Conservation (phyloP, 768 basidiomycete genomes). For the Termitomyces eurrhizus region DNA sequence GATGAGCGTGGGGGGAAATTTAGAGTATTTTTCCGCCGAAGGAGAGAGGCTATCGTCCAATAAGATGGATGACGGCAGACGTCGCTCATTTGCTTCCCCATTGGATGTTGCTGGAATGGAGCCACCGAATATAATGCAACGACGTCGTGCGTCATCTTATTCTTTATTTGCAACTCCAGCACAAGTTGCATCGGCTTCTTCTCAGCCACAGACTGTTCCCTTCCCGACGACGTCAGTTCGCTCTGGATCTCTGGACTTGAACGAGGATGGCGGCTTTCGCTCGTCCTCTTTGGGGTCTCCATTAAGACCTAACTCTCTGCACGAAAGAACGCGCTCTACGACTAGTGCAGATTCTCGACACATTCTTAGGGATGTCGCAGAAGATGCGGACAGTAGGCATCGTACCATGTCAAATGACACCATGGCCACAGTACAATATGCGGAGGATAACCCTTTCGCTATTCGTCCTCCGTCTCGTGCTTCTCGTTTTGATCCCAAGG, state of each 20-base stretch:
- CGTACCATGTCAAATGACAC: slow-evolving; percentile 41
- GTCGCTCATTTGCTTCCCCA: slow-evolving; percentile 56
- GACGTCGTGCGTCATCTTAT: slow-evolving; percentile 50
- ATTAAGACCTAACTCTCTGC: slow-evolving; percentile 20
- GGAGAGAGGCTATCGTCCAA: slow-evolving; percentile 23
- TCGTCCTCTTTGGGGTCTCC: slow-evolving; percentile 10
- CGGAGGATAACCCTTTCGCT: slow-evolving; percentile 64
- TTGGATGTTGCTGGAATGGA: slow-evolving; percentile 50
- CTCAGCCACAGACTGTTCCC: slow-evolving; percentile 45
- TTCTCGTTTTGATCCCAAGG: slow-evolving; percentile 83
- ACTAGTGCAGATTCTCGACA: slow-evolving; percentile 48
- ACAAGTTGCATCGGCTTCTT: slow-evolving; percentile 14
- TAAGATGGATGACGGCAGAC: slow-evolving; percentile 32
- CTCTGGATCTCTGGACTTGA: slow-evolving; percentile 37
- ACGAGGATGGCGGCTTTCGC: slow-evolving; percentile 7
- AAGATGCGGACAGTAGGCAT: slow-evolving; percentile 19
- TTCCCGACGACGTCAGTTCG: slow-evolving; percentile 59
- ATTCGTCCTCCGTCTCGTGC: slow-evolving; percentile 61
- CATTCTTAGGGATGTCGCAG: slow-evolving; percentile 34
- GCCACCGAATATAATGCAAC: slow-evolving; percentile 36
- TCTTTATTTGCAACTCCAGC: slow-evolving; percentile 37
- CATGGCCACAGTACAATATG: slow-evolving; percentile 35
- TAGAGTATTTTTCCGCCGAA: slow-evolving; percentile 41
- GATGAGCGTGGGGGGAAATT: slow-evolving; percentile 59
- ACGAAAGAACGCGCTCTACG: slow-evolving; percentile 46